A percentile compares a stretch with the other conserved stretches of the same genome.
Conservation (phyloP, 768 basidiomycete genomes). For the Phaeolepiota aurea region DNA sequence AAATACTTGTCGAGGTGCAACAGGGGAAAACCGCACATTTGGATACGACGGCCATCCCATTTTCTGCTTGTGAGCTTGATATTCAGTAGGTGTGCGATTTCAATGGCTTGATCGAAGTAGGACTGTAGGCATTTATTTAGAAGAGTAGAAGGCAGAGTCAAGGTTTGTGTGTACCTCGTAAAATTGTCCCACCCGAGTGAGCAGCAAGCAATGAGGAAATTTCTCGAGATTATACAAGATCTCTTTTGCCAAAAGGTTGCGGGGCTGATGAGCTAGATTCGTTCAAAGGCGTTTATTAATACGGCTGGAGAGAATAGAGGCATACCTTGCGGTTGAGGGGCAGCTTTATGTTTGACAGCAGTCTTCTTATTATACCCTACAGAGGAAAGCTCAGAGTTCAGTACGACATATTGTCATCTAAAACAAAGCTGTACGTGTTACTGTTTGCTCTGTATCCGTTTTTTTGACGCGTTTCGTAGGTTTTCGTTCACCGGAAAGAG, state of each 20-base stretch:
- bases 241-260: conserved; percentile 52
- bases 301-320: too few species aligned
- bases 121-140: conserved; percentile 43
- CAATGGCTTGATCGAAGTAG: conserved; percentile 85
- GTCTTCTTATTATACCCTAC: too few species aligned
- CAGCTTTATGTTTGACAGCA: too few species aligned
- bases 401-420: too few species aligned
- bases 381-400: too few species aligned
- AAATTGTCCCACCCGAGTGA: conserved; percentile 92
- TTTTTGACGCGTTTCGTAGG: too few species aligned
- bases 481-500: too few species aligned
- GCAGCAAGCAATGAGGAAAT: conserved; percentile 83
- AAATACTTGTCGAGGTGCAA: conserved; percentile 80
- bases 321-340: too few species aligned
- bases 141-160: too few species aligned
- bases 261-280: conserved; percentile 13
- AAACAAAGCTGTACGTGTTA: too few species aligned
- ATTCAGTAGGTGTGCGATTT: conserved; percentile 66
- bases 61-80: conserved; percentile 77
- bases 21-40: conserved; percentile 91
- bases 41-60: conserved; percentile 61
- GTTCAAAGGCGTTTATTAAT: too few species aligned
- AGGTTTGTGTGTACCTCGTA: conserved; percentile 76
- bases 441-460: too few species aligned
- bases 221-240: conserved; percentile 62